Percentiles rank a stretch among this genome's conserved stretches.
Conservation (phyloP, 1,284 basidiomycete species). For the Moniliophthora roreri region DNA sequence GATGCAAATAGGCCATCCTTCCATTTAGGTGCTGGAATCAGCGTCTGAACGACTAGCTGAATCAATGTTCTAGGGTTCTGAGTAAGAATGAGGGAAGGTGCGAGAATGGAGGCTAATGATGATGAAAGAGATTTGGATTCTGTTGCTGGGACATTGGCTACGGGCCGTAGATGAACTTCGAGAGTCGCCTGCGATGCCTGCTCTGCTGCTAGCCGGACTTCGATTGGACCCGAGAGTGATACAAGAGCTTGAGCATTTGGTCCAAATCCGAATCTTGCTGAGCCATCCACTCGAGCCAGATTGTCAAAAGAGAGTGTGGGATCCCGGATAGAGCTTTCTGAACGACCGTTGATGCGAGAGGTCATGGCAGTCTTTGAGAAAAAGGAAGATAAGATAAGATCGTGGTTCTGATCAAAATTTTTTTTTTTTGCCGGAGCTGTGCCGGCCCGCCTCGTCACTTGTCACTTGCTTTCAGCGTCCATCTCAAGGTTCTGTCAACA, state of each 20-base stretch:
- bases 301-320: constrained; percentile 32
- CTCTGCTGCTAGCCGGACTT: constrained; percentile 64
- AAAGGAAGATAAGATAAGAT: too few species aligned
- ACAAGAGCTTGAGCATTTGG: constrained; percentile 48
- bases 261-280: constrained; percentile 67
- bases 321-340: neutral
- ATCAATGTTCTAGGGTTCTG: constrained; percentile 68
- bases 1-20: constrained; percentile 45
- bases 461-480: too few species aligned
- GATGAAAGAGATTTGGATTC: constrained; percentile 58
- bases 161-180: constrained; percentile 67
- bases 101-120: constrained; percentile 53
- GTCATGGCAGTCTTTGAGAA: neutral
- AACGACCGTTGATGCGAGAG: neutral
- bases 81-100: constrained; percentile 58
- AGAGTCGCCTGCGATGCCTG: constrained; percentile 70
- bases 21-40: constrained; percentile 32
- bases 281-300: constrained; percentile 62
- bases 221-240: constrained; percentile 76
- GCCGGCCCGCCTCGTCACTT: too few species aligned
- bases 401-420: too few species aligned
- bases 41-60: constrained; percentile 67
- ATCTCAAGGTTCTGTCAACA: too few species aligned
- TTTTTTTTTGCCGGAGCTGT: too few species aligned
- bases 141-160: constrained; percentile 64